These are phyloP conservation scores for Pseudognaphalium luteoalbum DNA, from an alignment of 129 eudicot genomes.

Conservation along the genomic window DNA sequence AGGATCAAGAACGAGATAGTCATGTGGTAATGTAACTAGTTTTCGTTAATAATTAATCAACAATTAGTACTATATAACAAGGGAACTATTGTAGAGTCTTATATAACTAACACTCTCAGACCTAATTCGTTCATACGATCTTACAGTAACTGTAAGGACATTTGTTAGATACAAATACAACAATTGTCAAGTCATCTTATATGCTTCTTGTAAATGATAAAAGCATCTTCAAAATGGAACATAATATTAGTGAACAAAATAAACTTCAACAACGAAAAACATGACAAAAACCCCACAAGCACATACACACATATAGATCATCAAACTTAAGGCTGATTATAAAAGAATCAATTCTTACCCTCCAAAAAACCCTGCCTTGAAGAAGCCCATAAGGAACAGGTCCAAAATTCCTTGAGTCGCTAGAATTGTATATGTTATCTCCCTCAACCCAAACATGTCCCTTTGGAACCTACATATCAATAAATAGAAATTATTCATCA, in stretches of 20 bases:
- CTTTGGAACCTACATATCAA: conserved; percentile 50
- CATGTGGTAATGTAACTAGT: background rate
- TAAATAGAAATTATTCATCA: background rate
- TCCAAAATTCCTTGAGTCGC: conserved; percentile 73
- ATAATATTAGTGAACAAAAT: no score
- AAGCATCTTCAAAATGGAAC: no score
- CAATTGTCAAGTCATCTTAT: no score
- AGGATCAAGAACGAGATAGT: background rate
- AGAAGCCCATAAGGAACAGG: conserved; percentile 80
- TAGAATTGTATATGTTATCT: conserved; percentile 53
- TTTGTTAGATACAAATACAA: no score
- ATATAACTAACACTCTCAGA: no score
- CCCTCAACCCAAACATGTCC: conserved; percentile 82
- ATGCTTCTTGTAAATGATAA: no score
- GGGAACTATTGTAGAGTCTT: no score
- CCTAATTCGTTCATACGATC: no score
- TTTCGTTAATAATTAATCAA: background rate
- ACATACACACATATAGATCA: background rate
- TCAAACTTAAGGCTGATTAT: background rate
- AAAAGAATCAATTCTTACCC: conserved; percentile 27
- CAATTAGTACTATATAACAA: background rate
- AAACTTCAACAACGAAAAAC: no score
- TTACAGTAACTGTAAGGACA: no score
- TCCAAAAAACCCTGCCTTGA: conserved; percentile 62
- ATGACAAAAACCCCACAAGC: background rate